Evolutionary conservation across 1,284 basidiomycete species (phyloP).

Genomic region (Pisolithus thermaeus): DNA sequence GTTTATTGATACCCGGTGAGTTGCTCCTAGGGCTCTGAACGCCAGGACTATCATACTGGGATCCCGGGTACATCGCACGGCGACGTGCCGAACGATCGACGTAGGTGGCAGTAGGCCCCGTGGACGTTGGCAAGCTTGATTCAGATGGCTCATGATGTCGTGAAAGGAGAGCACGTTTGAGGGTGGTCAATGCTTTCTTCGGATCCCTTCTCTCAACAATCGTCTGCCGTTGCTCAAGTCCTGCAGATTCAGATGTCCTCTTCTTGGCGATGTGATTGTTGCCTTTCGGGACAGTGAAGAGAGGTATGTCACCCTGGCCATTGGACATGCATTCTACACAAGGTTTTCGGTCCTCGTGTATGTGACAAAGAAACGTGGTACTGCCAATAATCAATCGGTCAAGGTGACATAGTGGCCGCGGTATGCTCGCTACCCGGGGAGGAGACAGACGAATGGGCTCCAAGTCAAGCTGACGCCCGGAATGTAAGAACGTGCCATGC

Average conservation of each 20-base stretch:
- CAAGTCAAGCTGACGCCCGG: slow-evolving; percentile 17
- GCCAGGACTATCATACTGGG: slow-evolving; percentile 44
- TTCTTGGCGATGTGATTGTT: slow-evolving; percentile 27
- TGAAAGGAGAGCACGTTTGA: slow-evolving; percentile 56
- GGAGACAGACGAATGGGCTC: slow-evolving; percentile 49
- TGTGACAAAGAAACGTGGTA: slow-evolving; percentile 63
- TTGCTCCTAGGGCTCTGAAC: slow-evolving; percentile 22
- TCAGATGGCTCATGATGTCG: slow-evolving; percentile 31
- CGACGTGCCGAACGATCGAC: slow-evolving; percentile 65
- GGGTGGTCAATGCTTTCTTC: slow-evolving; percentile 53
- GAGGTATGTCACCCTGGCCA: slow-evolving; percentile 48
- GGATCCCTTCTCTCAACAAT: slow-evolving; percentile 35
- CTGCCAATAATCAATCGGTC: slow-evolving; percentile 62
- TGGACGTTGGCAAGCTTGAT: slow-evolving; percentile 6
- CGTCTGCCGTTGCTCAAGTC: slow-evolving; percentile 12
- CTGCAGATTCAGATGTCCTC: slow-evolving; percentile 26
- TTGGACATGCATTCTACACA: slow-evolving; percentile 54
- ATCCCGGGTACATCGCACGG: slow-evolving; percentile 48
- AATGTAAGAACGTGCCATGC: slow-evolving; percentile 64
- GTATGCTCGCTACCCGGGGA: slow-evolving; percentile 60
- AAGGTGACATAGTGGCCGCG: slow-evolving; percentile 53
- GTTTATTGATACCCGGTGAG: slow-evolving; percentile 15
- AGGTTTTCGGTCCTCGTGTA: slow-evolving; percentile 54
- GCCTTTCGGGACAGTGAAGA: slow-evolving; percentile 41
- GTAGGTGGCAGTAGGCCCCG: slow-evolving; percentile 32